Evolutionary conservation across 345 rosid species (phyloP).

Genomic region (Arabidopsis arenosa): DNA sequence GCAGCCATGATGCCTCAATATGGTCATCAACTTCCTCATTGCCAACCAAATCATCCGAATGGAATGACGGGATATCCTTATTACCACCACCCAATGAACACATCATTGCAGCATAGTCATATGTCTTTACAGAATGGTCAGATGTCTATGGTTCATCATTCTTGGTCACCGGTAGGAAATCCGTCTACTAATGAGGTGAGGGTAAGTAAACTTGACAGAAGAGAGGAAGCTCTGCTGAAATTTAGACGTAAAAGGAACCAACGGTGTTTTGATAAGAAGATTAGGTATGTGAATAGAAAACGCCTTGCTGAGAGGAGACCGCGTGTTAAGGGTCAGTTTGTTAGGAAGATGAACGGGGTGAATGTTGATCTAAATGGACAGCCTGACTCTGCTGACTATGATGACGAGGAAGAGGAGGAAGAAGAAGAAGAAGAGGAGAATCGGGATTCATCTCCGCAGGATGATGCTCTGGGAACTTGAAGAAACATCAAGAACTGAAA

Average conservation of each 20-base stretch:
- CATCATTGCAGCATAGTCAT: constrained; percentile 72
- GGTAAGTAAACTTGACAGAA: constrained; percentile 68
- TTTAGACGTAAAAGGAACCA: constrained; percentile 94
- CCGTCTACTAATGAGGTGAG: constrained; percentile 57
- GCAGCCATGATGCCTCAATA: constrained; percentile 68
- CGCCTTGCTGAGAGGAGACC: constrained; percentile 97
- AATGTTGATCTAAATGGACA: constrained; percentile 87
- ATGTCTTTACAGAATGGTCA: constrained; percentile 73
- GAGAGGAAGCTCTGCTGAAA: constrained; percentile 91
- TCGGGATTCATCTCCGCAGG: constrained; percentile 69
- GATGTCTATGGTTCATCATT: constrained; percentile 56
- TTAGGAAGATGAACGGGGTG: constrained; percentile 82
- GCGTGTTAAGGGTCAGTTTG: constrained; percentile 97
- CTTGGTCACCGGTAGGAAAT: constrained; percentile 73
- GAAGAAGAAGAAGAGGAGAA: constrained; percentile 59
- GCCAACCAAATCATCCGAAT: constrained; percentile 55
- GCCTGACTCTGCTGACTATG: constrained; percentile 67
- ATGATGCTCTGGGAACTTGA: constrained; percentile 53
- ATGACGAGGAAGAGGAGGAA: constrained; percentile 78
- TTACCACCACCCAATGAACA: constrained; percentile 69
- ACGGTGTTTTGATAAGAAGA: constrained; percentile 95
- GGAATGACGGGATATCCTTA: constrained; percentile 66
- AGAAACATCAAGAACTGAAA: constrained; percentile 26
- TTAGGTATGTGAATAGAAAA: constrained; percentile 90
- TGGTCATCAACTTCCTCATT: constrained; percentile 70